Evolutionary conservation across 345 rosid genomes (phyloP).

Genomic region (Arabidopsis suecica): DNA sequence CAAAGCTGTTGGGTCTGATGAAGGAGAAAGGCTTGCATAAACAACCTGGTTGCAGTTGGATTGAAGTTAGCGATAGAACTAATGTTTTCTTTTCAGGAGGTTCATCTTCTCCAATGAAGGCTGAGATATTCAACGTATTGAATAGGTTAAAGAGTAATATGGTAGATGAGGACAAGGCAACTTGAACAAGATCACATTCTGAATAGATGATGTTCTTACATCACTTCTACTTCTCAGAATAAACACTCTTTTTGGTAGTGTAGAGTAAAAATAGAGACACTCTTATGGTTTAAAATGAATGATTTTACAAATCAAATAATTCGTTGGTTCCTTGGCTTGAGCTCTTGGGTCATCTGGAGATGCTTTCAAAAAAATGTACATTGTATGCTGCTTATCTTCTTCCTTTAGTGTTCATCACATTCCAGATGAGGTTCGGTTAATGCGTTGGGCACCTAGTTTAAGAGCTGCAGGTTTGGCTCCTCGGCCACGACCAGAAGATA

Average conservation of each 20-base stretch:
- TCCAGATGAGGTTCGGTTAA: constrained; percentile 83
- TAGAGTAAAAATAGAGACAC: constrained; percentile 28
- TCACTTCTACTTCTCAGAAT: constrained; percentile 31
- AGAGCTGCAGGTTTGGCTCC: constrained; percentile 72
- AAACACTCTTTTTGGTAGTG: constrained; percentile 29
- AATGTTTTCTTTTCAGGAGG: constrained; percentile 69
- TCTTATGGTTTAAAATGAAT: constrained; percentile 55
- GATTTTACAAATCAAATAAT: constrained; percentile 58
- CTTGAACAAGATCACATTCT: constrained; percentile 29
- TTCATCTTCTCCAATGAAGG: constrained; percentile 51
- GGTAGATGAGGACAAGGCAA: constrained; percentile 42
- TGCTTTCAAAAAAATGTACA: constrained; percentile 57
- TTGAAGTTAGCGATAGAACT: constrained; percentile 54
- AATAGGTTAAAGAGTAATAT: constrained; percentile 50
- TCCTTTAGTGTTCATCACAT: constrained; percentile 46
- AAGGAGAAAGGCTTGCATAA: constrained; percentile 73
- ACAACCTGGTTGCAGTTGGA: constrained; percentile 86
- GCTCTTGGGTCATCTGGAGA: constrained; percentile 42
- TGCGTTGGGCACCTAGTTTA: constrained; percentile 89
- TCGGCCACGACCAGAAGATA: constrained; percentile 74
- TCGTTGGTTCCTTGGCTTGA: constrained; percentile 25
- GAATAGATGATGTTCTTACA: constrained; percentile 29
- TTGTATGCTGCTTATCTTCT: constrained; percentile 34
- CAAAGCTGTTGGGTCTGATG: constrained; percentile 57
- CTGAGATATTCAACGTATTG: constrained; percentile 53